Base-by-base conservation (phyloP, 192 early-diverging fungal genomes). In the Coemansia sp. region DNA sequence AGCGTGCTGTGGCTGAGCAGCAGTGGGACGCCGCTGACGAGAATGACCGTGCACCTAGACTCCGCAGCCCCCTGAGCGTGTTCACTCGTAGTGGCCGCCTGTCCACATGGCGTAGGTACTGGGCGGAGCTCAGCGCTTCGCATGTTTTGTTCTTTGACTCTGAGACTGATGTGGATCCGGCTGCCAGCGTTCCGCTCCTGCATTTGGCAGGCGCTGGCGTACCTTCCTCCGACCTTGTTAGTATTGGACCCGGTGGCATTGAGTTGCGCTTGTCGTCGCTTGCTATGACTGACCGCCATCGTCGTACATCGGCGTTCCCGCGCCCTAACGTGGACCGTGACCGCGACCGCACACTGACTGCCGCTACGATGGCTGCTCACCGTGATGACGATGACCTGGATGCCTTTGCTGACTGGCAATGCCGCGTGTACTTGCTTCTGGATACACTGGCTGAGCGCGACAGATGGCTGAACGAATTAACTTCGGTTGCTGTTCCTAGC, bases 241-340 rank as follows among this genome's bases (percentile, higher is more conserved):
- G 67, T 44, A 75, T 84, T 9, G 82, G 85, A 1, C 82, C 85
- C 2, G 70, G 73, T 8, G 85, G 85, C 2, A 65, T 84, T 41
- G 85, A 84, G 66, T 66, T 86, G 71, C 68, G 67, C 18, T 64
- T 86, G 64, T 79, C 76, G 36, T 78, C 80, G 15, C 54, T 77
- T 57, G 72, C 85, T 18, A 86, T 86, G 85, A 86, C 80, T 38
- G 81, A 86, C 62, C 72, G 82, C 12, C 85, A 86, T 31, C 78
- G 85, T 18, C 70, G 85, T 18, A 80, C 83, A 69, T 78, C 75
- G 40, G 78, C 85, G 0, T 76, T 76, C 57, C 85, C 85, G 36
- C 74, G 83, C 65, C 42, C 57, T 34, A 46, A 64, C 54, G 8
- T 60, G 11, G 61, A 71, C 47, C 52, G 34, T 12, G 61, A 71